Conservation (phyloP, 345 rosid genomes). For the Salix udensis region DNA sequence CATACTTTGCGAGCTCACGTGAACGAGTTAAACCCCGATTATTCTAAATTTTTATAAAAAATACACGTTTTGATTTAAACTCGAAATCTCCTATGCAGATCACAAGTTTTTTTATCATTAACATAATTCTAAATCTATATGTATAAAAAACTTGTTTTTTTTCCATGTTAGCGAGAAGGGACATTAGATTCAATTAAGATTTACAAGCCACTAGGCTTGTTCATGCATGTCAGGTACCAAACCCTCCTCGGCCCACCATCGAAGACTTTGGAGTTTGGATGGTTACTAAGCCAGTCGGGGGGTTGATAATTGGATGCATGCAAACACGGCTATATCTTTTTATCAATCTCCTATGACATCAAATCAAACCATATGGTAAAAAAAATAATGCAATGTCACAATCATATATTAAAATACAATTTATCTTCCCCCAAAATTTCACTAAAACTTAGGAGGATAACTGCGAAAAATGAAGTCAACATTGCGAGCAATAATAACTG, state of each 20-base stretch:
- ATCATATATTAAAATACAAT: too few species aligned
- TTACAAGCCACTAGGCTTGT: background rate
- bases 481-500: too few species aligned
- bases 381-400: background rate
- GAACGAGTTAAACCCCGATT: fast-evolving
- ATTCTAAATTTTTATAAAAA: fast-evolving
- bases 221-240: too few species aligned
- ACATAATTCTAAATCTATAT: too few species aligned
- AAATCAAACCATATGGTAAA: background rate
- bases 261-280: background rate
- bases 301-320: background rate
- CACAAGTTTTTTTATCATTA: too few species aligned
- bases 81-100: fast-evolving
- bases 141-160: too few species aligned
- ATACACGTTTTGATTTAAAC: too few species aligned
- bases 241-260: background rate
- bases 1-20: too few species aligned
- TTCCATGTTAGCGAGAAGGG: background rate
- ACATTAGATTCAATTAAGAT: background rate
- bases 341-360: background rate
- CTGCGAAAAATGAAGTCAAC: too few species aligned
- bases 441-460: background rate
- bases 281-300: background rate
- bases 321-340: background rate
- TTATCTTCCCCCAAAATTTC: background rate